phyloP scores from a whole-genome alignment of 352 stramenopile species.

The Phytophthora pistaciae region DNA sequence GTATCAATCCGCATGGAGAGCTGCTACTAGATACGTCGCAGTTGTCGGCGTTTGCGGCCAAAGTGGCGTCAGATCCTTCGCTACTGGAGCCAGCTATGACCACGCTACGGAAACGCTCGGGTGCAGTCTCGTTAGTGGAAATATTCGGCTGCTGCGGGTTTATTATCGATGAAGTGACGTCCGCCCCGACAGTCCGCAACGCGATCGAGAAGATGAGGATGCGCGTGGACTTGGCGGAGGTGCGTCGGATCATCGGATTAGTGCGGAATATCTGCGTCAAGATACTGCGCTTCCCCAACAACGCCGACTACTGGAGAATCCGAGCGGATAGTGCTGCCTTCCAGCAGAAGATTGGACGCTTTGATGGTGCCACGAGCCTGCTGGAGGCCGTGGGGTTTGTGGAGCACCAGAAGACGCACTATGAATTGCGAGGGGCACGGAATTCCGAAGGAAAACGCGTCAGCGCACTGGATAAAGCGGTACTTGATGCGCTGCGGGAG shows the following conservation, averaged over 20 bases:
- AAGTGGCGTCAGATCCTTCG: slow-evolving; percentile 49
- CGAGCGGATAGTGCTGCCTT: slow-evolving; percentile 64
- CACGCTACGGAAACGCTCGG: slow-evolving; percentile 53
- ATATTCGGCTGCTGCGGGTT: slow-evolving; percentile 69
- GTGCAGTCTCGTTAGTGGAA: slow-evolving; percentile 64
- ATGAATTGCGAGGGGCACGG: slow-evolving; percentile 57
- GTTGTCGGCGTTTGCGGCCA: slow-evolving; percentile 52
- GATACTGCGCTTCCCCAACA: slow-evolving; percentile 75
- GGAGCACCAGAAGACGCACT: slow-evolving; percentile 62
- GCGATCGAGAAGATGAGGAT: slow-evolving; percentile 66
- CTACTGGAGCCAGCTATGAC: slow-evolving; percentile 51
- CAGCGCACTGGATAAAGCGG: slow-evolving; percentile 50
- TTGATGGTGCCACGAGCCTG: slow-evolving; percentile 64
- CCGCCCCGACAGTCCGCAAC: slow-evolving; percentile 61
- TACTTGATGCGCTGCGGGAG: slow-evolving; percentile 53
- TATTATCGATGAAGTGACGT: slow-evolving; percentile 72
- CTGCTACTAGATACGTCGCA: slow-evolving; percentile 49
- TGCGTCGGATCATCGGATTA: slow-evolving; percentile 61
- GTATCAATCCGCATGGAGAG: slow-evolving; percentile 1
- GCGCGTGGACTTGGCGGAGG: slow-evolving; percentile 54
- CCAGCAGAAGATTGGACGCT: slow-evolving; percentile 68
- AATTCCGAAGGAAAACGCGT: slow-evolving; percentile 51
- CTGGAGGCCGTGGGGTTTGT: slow-evolving; percentile 70
- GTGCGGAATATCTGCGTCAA: slow-evolving; percentile 71
- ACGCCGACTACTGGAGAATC: slow-evolving; percentile 77